These are phyloP conservation scores for Calonectria ilicicola DNA, from an alignment of 2,329 filamentous ascomycete species.

Conservation along the genomic window DNA sequence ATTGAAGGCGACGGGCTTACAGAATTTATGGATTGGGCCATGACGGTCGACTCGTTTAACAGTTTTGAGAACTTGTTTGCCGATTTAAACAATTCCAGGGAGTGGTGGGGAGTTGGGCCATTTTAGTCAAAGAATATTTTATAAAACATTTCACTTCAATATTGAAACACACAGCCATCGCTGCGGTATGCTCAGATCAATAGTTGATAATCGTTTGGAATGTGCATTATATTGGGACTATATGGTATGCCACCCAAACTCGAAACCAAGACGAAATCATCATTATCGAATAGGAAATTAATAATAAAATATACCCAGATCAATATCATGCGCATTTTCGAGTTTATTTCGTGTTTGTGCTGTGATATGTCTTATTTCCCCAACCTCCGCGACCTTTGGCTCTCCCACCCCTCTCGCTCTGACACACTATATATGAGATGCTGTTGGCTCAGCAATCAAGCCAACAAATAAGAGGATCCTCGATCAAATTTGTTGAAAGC, in stretches of 20 bases:
- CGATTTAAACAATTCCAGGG: constrained; percentile 22
- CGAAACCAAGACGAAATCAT: background rate
- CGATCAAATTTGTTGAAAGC: background rate
- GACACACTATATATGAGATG: background rate
- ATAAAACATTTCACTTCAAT: background rate
- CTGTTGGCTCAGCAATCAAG: background rate
- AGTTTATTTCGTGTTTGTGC: too few relatives aligned
- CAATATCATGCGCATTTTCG: background rate
- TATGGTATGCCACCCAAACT: background rate
- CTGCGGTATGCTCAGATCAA: background rate
- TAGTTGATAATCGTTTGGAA: background rate
- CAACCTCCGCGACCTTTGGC: too few relatives aligned
- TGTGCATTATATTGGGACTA: background rate
- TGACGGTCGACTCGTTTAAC: constrained; percentile 43
- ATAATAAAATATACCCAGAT: background rate
- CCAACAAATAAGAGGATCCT: background rate
- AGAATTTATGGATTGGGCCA: constrained; percentile 44
- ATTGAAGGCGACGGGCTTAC: constrained; percentile 26
- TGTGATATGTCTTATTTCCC: too few relatives aligned
- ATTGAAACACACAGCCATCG: too few relatives aligned
- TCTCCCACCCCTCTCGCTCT: background rate
- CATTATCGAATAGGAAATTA: background rate
- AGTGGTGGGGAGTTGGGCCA: constrained; percentile 12
- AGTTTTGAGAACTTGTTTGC: constrained; percentile 39
- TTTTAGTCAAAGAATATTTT: background rate